Evolutionary conservation across 2,329 filamentous ascomycete species (phyloP).

Genomic region (Rhynchosporium graminicola): DNA sequence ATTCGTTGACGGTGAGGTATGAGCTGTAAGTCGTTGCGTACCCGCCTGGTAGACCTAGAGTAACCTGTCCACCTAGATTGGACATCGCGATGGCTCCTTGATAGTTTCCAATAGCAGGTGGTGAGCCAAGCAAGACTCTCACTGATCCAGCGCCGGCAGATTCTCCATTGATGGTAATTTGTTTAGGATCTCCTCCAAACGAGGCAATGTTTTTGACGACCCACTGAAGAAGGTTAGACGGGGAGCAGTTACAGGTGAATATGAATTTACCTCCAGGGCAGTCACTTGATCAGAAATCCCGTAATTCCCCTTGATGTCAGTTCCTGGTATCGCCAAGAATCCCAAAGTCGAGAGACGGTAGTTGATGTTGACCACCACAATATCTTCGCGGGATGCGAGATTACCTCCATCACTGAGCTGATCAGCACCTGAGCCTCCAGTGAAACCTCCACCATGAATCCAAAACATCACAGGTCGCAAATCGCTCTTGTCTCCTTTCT

Average conservation of each 20-base stretch:
- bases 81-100: slow-evolving; percentile 51
- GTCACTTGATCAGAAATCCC: slow-evolving; percentile 54
- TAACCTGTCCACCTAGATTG: slow-evolving; percentile 54
- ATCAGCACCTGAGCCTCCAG: slow-evolving; percentile 32
- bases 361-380: slow-evolving; percentile 37
- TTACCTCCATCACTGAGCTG: slow-evolving; percentile 35
- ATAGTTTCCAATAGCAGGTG: slow-evolving; percentile 49
- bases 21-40: slow-evolving; percentile 56
- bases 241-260: neutral
- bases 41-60: slow-evolving; percentile 48
- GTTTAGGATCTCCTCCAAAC: slow-evolving; percentile 49
- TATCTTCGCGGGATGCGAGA: slow-evolving; percentile 36
- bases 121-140: slow-evolving; percentile 50
- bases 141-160: slow-evolving; percentile 54
- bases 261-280: slow-evolving; percentile 44
- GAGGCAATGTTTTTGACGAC: slow-evolving; percentile 48
- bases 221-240: slow-evolving; percentile 43
- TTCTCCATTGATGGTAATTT: slow-evolving; percentile 52
- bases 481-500: slow-evolving; percentile 24
- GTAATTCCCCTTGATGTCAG: slow-evolving; percentile 52
- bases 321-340: slow-evolving; percentile 51
- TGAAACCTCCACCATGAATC: slow-evolving; percentile 42
- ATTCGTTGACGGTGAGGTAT: slow-evolving; percentile 53
- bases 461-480: slow-evolving; percentile 42
- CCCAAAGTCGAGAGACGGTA: slow-evolving; percentile 37